These are phyloP conservation scores for Fusarium hainanense DNA, from an alignment of 2,329 filamentous ascomycete genomes.

Conservation along the genomic window DNA sequence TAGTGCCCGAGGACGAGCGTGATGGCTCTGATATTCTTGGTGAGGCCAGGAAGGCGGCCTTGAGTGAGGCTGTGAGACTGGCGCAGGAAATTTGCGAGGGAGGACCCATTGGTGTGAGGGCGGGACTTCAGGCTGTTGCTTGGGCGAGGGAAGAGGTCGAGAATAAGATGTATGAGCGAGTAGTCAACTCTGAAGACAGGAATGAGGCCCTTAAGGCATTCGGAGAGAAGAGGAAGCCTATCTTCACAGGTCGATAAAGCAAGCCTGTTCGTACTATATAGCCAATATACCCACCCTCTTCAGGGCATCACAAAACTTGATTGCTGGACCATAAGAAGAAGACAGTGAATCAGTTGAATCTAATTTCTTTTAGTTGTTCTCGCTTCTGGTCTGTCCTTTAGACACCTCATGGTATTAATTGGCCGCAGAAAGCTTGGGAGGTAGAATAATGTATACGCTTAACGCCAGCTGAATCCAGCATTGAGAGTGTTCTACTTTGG, in stretches of 20 bases:
- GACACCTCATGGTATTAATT: not conserved
- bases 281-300: not conserved
- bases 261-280: slow-evolving; percentile 1
- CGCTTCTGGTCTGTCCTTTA: not conserved
- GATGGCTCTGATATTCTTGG: slow-evolving; percentile 59
- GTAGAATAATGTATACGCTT: not conserved
- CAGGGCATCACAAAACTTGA: not conserved
- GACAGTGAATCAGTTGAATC: not conserved
- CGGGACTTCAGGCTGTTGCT: slow-evolving; percentile 81
- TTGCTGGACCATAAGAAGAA: not conserved
- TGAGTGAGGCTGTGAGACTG: slow-evolving; percentile 80
- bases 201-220: slow-evolving; percentile 91
- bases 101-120: slow-evolving; percentile 83
- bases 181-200: slow-evolving; percentile 86
- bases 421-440: not conserved
- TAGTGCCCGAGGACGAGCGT: slow-evolving; percentile 68
- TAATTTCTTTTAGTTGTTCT: fast-evolving
- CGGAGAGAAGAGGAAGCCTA: slow-evolving; percentile 69
- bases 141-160: slow-evolving; percentile 81
- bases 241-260: slow-evolving; percentile 64
- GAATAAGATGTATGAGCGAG: slow-evolving; percentile 85
- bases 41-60: slow-evolving; percentile 72
- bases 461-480: not conserved
- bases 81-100: slow-evolving; percentile 90
- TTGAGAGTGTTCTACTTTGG: not conserved